phyloP scores from a whole-genome alignment of 495 filamentous ascomycete species.

The Tirmania nivea region DNA sequence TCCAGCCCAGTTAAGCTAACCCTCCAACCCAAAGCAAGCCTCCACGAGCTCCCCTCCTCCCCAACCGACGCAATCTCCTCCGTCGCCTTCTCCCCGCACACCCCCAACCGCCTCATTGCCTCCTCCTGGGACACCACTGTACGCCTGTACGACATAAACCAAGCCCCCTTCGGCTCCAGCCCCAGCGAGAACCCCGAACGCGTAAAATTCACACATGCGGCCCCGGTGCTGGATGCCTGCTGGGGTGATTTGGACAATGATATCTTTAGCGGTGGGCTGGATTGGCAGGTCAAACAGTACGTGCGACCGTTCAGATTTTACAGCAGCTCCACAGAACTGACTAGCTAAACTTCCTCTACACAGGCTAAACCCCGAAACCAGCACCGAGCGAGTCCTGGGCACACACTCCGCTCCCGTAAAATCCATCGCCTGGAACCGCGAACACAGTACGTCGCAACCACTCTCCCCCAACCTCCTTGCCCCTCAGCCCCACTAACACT shows the following conservation, averaged over 20 bases:
- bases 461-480: not conserved
- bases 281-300: slow-evolving; percentile 62
- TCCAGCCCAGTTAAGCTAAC: not conserved
- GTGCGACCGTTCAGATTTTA: slow-evolving; percentile 3
- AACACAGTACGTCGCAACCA: slow-evolving; percentile 33
- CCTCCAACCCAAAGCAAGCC: not conserved
- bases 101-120: slow-evolving; percentile 51
- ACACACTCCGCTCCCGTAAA: slow-evolving; percentile 59
- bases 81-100: slow-evolving; percentile 54
- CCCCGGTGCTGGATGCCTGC: slow-evolving; percentile 77
- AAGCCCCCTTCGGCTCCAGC: slow-evolving; percentile 19
- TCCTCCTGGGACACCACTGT: slow-evolving; percentile 89
- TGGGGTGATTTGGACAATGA: slow-evolving; percentile 63
- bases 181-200: slow-evolving; percentile 34
- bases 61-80: slow-evolving; percentile 79
- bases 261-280: slow-evolving; percentile 66
- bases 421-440: slow-evolving; percentile 55
- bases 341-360: not conserved
- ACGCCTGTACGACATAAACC: slow-evolving; percentile 63
- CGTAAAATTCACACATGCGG: slow-evolving; percentile 54
- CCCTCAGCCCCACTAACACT: not conserved
- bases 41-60: slow-evolving; percentile 40
- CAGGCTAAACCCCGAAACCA: slow-evolving; percentile 52
- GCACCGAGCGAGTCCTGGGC: slow-evolving; percentile 51
- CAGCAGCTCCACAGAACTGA: not conserved